These are phyloP conservation scores for Pisolithus tinctorius DNA, from an alignment of 768 basidiomycete species.

Conservation along the genomic window DNA sequence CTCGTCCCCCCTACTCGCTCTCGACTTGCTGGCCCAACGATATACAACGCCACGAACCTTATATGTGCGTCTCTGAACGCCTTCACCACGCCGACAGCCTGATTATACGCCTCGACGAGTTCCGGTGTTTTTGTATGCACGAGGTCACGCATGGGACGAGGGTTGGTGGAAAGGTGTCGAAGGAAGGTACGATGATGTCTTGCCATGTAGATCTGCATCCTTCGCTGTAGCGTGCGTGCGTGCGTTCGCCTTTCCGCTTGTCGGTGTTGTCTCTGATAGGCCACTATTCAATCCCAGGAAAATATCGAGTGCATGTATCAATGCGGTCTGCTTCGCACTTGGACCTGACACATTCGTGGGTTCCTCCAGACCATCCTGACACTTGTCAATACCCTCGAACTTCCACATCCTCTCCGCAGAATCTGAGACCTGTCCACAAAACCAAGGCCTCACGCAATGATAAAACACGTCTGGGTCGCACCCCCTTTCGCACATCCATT, in stretches of 20 bases:
- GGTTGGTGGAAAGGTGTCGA: too few species aligned
- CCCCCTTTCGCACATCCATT: too few species aligned
- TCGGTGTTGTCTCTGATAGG: too few species aligned
- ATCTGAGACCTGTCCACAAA: slow-evolving; percentile 59
- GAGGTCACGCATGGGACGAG: too few species aligned
- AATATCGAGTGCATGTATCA: slow-evolving; percentile 68
- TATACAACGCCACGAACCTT: slow-evolving; percentile 15
- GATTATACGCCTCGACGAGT: slow-evolving; percentile 50
- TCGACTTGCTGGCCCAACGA: not conserved
- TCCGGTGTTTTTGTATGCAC: too few species aligned
- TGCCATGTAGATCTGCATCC: too few species aligned
- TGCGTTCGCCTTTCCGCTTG: too few species aligned
- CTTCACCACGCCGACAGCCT: slow-evolving; percentile 54
- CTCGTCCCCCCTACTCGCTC: not conserved
- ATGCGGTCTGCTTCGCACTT: slow-evolving; percentile 75
- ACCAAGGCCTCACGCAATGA: too few species aligned
- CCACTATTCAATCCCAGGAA: slow-evolving; percentile 70
- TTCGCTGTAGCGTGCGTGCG: too few species aligned
- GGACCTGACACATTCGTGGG: slow-evolving; percentile 64
- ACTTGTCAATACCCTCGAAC: slow-evolving; percentile 54
- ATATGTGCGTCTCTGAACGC: slow-evolving; percentile 69
- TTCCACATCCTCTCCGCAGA: slow-evolving; percentile 39
- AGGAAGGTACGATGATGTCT: too few species aligned
- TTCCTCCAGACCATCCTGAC: slow-evolving; percentile 30
- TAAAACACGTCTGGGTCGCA: too few species aligned